Conservation (phyloP, 805 yeast species). For the Candida ascalaphidarum region DNA sequence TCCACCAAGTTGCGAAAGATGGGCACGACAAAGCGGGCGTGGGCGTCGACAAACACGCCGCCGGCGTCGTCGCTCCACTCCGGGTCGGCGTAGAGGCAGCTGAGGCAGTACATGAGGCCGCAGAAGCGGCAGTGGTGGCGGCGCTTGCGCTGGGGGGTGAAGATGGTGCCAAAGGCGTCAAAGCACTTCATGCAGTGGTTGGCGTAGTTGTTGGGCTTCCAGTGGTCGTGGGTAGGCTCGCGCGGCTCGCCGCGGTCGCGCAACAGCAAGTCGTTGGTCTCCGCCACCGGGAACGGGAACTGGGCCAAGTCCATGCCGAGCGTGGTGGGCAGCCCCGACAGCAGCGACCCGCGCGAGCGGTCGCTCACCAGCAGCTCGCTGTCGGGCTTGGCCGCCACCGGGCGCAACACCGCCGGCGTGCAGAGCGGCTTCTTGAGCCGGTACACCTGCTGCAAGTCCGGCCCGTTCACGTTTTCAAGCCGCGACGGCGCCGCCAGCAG, state of each 20-base stretch:
- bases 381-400: too few species aligned
- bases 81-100: constrained; percentile 15
- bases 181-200: constrained; percentile 35
- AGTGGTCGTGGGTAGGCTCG: constrained; percentile 45
- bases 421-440: constrained; percentile 39
- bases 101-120: constrained; percentile 19
- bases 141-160: constrained; percentile 17
- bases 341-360: too few species aligned
- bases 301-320: too few species aligned
- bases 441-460: constrained; percentile 29
- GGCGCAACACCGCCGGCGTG: constrained; percentile 44
- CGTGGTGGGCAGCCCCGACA: too few species aligned
- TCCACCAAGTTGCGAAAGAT: constrained; percentile 5
- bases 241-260: background rate
- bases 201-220: constrained; percentile 40
- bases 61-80: constrained; percentile 2
- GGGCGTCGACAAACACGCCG: constrained; percentile 8
- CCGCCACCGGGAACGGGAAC: background rate
- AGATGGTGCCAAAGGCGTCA: constrained; percentile 20
- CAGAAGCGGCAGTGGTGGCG: constrained; percentile 48
- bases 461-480: background rate
- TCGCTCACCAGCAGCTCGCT: too few species aligned
- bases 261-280: too few species aligned
- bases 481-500: background rate
- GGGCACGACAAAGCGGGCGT: constrained; percentile 30